Percentiles rank a stretch among this genome's conserved stretches.
These are phyloP conservation scores for Melaleuca alternifolia DNA, from an alignment of 345 rosid genomes.

Conservation along the genomic window DNA sequence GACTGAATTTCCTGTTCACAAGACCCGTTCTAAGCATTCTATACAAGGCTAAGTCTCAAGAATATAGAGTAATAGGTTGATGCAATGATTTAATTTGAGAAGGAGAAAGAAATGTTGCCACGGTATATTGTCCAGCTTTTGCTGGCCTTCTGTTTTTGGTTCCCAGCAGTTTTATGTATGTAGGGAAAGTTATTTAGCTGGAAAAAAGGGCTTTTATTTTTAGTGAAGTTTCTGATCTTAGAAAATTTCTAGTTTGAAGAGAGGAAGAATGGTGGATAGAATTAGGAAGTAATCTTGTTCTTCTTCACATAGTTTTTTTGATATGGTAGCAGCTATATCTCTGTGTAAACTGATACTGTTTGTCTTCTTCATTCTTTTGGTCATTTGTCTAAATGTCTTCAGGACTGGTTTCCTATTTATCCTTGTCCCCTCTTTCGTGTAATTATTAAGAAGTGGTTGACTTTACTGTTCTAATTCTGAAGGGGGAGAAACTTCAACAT, in stretches of 20 bases:
- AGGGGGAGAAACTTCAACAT: constrained; percentile 89
- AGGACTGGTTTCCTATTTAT: not conserved
- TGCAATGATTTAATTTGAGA: not conserved
- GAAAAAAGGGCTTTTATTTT: not conserved
- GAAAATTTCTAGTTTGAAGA: not conserved
- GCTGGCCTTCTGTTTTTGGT: not conserved
- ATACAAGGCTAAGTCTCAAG: not conserved
- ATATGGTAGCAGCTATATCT: not conserved
- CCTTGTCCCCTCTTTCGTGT: not conserved
- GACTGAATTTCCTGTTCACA: not conserved
- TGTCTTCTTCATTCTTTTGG: not conserved
- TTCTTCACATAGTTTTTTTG: not conserved
- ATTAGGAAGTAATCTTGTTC: not conserved
- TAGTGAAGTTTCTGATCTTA: not conserved
- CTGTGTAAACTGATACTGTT: not conserved
- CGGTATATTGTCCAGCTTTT: not conserved
- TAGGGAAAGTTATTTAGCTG: not conserved
- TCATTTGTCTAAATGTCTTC: not conserved
- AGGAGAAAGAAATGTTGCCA: not conserved
- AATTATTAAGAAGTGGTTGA: not conserved
- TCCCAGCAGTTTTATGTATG: not conserved
- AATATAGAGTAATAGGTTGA: not conserved
- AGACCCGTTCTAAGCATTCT: not conserved
- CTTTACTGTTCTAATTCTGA: constrained; percentile 13
- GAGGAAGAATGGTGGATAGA: not conserved